Conservation (phyloP, 805 yeast genomes). For the Monosporozyma servazzii region DNA sequence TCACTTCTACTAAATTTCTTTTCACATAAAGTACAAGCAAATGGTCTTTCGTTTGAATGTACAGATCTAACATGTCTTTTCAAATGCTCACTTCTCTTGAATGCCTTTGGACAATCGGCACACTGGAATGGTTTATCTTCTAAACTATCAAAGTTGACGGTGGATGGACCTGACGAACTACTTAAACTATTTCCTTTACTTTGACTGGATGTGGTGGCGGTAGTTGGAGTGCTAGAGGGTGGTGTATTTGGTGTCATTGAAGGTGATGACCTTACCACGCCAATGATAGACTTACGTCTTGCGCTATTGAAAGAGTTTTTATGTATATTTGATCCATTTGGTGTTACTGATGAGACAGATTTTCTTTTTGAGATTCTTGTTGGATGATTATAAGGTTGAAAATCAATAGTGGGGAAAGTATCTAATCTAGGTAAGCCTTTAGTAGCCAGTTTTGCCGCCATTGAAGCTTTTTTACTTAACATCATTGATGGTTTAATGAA, state of each 20-base stretch:
- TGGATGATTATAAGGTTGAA: slow-evolving; percentile 7
- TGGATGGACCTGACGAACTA: not conserved
- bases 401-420: slow-evolving; percentile 10
- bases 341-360: slow-evolving; percentile 4
- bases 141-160: not conserved
- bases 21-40: slow-evolving; percentile 47
- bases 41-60: slow-evolving; percentile 54
- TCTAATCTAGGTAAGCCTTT: slow-evolving; percentile 15
- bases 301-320: not conserved
- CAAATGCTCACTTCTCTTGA: slow-evolving; percentile 58
- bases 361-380: slow-evolving; percentile 9
- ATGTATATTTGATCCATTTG: not conserved
- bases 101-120: slow-evolving; percentile 34
- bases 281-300: slow-evolving; percentile 10
- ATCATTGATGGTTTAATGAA: slow-evolving; percentile 27
- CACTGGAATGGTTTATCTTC: slow-evolving; percentile 33
- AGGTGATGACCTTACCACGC: slow-evolving; percentile 5
- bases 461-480: slow-evolving; percentile 20
- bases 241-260: not conserved
- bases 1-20: slow-evolving; percentile 61
- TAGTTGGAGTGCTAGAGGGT: not conserved
- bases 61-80: slow-evolving; percentile 60
- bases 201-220: not conserved
- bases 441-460: slow-evolving; percentile 22
- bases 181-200: not conserved